Evolutionary conservation across 1,284 basidiomycete species (phyloP), one percentile per base, ranked within the genome.

Genomic region (Golubevia pallescens): DNA sequence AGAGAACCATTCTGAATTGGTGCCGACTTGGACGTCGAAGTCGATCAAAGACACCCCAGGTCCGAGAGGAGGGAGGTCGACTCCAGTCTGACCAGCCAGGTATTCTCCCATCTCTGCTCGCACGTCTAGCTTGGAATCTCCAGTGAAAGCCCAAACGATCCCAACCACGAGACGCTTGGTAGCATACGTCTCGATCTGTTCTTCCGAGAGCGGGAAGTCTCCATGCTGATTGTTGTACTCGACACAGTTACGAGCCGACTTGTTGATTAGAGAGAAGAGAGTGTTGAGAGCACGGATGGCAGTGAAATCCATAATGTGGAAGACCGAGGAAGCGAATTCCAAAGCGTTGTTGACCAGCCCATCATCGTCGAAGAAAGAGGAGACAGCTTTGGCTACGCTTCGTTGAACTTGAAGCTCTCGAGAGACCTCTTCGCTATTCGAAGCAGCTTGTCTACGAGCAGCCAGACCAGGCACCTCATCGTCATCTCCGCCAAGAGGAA

Each of bases 221-320:
- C 93, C 88, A 83, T 99, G 97, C 72, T 95, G 93, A 55, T 90
- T 88, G 84, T 99, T 97, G 88, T 99, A 97, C 81, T 97, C 94
- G 74, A 97, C 89, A 73, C 99, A 88, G 80, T 95, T 95, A 24
- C 95, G 93, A 23, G 92, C 91, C 0, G 95, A 94, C 87, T 97
- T 98, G 89, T 98, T 98, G 86, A 99, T 87, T 57, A 99, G 89
- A 6, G 97, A 98, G 88, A 99, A 98, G 10, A 99, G 89, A 0
- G 97, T 99, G 79, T 93, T 94, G 67, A 99, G 90, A 0, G 94
- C 94, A 42, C 97, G 93, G 2, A 92, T 94, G 38, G 88, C 87
- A 0, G 96, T 98, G 87, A 97, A 98, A 86, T 97, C 95, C 97
- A 99, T 99, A 86, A 99, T 98, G 80, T 99, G 97, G 76, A 95